A percentile compares a stretch with the other conserved stretches of the same genome.
These are phyloP conservation scores for Alopecurus myosuroides DNA, from an alignment of 176 grass and related monocot species.

Conservation along the genomic window DNA sequence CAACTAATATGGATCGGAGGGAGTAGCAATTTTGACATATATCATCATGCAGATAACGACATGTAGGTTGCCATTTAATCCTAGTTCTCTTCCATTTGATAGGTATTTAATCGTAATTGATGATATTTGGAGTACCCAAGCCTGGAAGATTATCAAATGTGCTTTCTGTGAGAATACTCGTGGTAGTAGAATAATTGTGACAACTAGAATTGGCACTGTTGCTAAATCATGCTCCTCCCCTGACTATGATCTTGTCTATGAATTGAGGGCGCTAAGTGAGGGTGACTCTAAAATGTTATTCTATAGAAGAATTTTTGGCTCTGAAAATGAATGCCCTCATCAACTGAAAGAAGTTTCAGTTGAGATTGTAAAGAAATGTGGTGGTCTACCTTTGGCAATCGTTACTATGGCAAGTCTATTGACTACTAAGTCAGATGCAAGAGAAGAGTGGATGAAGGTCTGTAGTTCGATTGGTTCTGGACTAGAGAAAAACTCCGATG, in stretches of 20 bases:
- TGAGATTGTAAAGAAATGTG: constrained; percentile 42
- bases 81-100: neutral
- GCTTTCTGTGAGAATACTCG: constrained; percentile 23
- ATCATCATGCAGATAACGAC: neutral
- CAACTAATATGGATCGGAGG: too few relatives aligned
- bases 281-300: constrained; percentile 38
- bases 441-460: constrained; percentile 32
- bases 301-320: constrained; percentile 36
- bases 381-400: constrained; percentile 48
- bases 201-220: constrained; percentile 35
- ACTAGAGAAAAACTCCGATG: constrained; percentile 25
- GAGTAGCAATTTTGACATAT: neutral
- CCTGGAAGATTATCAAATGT: constrained; percentile 35
- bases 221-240: constrained; percentile 40
- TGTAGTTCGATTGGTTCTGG: constrained; percentile 35
- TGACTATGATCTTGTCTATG: constrained; percentile 16
- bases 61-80: neutral
- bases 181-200: constrained; percentile 46
- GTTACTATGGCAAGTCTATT: constrained; percentile 42
- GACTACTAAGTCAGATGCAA: constrained; percentile 15
- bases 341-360: constrained; percentile 27
- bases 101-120: constrained; percentile 47
- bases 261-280: constrained; percentile 27
- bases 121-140: constrained; percentile 34
- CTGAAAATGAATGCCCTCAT: constrained; percentile 32